Percentiles rank a stretch among this genome's conserved stretches.
Conservation (phyloP, 768 basidiomycete genomes). For the Tephrocybe sp. region DNA sequence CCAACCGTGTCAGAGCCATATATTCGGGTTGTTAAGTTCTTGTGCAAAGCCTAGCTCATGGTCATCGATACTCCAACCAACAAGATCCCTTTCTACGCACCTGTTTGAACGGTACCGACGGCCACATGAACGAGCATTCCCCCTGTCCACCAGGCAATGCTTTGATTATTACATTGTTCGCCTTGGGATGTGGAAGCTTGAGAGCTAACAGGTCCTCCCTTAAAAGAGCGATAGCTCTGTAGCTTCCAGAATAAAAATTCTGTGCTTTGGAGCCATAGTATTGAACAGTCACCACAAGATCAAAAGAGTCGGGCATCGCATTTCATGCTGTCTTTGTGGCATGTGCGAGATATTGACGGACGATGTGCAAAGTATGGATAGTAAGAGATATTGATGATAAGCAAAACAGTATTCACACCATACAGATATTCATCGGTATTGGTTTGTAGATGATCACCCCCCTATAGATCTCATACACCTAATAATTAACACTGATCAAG, state of each 20-base stretch:
- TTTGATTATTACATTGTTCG: constrained; percentile 29
- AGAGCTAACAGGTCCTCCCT: constrained; percentile 32
- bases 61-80: not conserved
- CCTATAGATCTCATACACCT: constrained; percentile 21
- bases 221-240: constrained; percentile 26
- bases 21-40: constrained; percentile 15
- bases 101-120: not conserved
- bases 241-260: constrained; percentile 29
- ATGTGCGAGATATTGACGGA: too few species aligned
- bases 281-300: constrained; percentile 31
- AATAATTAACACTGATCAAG: constrained; percentile 60
- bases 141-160: constrained; percentile 22
- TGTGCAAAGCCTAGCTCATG: constrained; percentile 20
- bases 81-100: not conserved
- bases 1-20: constrained; percentile 8
- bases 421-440: constrained; percentile 4
- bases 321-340: not conserved
- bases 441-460: not conserved
- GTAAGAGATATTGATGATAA: not conserved
- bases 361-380: constrained; percentile 4
- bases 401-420: not conserved
- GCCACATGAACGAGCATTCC: constrained; percentile 23
- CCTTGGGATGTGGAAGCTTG: constrained; percentile 41
- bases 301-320: constrained; percentile 8
- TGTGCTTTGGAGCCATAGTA: constrained; percentile 37